Evolutionary conservation across 148 eudicot species (phyloP), one percentile per base, ranked within the genome.

Genomic region (Rhododendron molle): DNA sequence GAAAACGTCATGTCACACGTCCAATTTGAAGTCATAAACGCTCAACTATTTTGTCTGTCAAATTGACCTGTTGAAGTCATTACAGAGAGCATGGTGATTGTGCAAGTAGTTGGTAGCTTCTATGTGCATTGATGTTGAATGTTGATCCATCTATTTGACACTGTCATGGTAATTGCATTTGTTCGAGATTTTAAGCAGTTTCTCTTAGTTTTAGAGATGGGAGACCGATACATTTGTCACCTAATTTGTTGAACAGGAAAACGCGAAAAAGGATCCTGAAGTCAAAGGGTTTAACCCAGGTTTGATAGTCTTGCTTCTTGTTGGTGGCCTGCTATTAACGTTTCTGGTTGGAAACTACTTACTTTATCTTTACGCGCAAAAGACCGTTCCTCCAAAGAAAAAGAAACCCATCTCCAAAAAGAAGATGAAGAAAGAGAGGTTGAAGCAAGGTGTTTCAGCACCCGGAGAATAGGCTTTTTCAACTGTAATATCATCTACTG

Each of bases 331-430:
- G 5, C 67, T 96, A 40, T 21, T 93, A 16, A 36, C 88, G 23
- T 96, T 96, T 90, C 93, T 96, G 47, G 90, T 95, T 10, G 99
- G 99, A 9, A 96, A 96, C 86, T 92, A 89, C 46, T 83, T 86
- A 56, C 94, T 96, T 49, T 96, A 95, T 90, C 67, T 88, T 81
- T 95, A 96, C 83, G 99, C 99, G 1, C 99, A 95, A 86, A 96
- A 90, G 90, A 91, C 89, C 83, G 89, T 95, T 85, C 99, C 99
- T 38, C 95, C 95, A 34, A 96, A 87, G 94, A 96, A 95, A 88
- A 96, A 96, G 96, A 96, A 96, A 92, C 99, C 98, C 2, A 52
- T 96, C 71, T 96, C 98, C 46, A 96, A 96, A 94, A 96, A 96
- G 95, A 96, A 96, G 93, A 88, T 96, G 94, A 96, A 96, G 93